Percentiles rank a stretch among this genome's conserved stretches.
Evolutionary conservation across 2,329 filamentous ascomycete genomes (phyloP).

Genomic region (Aspergillus pseudoterreus): DNA sequence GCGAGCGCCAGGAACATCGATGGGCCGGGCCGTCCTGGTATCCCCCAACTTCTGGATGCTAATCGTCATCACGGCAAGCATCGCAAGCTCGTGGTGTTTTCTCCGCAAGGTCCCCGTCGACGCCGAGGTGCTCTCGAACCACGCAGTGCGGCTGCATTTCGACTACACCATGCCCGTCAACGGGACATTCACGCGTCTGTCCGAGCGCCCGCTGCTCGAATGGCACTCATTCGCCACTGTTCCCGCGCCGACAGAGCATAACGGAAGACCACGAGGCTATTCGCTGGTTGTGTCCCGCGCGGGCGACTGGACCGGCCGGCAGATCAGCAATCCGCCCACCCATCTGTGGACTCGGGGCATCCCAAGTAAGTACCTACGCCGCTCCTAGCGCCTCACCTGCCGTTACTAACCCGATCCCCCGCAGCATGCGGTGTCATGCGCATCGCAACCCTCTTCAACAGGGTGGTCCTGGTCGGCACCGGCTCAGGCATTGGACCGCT

Average conservation of each 20-base stretch:
- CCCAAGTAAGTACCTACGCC: constrained; percentile 9
- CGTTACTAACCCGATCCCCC: background rate
- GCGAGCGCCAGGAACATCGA: background rate
- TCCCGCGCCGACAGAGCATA: constrained; percentile 4
- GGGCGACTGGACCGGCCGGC: constrained; percentile 21
- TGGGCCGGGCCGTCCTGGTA: background rate
- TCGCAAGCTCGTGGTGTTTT: constrained; percentile 19
- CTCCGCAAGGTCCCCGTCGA: constrained; percentile 18
- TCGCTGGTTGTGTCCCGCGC: constrained; percentile 13
- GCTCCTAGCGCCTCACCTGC: background rate
- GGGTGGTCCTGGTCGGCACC: constrained; percentile 37
- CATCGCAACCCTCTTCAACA: constrained; percentile 25
- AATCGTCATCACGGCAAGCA: constrained; percentile 16
- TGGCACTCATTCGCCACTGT: constrained; percentile 24
- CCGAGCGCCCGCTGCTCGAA: constrained; percentile 16
- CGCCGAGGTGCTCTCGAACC: constrained; percentile 19
- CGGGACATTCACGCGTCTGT: constrained; percentile 16
- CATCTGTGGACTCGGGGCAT: constrained; percentile 17
- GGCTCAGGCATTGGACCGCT: constrained; percentile 40
- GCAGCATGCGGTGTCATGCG: constrained; percentile 29
- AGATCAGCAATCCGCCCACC: constrained; percentile 17
- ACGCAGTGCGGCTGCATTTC: constrained; percentile 22
- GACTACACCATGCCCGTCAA: constrained; percentile 14
- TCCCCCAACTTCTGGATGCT: constrained; percentile 20
- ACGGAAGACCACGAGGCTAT: constrained; percentile 6